phyloP scores from a whole-genome alignment of 768 basidiomycete genomes.

The Pulveroboletus ravenelii region DNA sequence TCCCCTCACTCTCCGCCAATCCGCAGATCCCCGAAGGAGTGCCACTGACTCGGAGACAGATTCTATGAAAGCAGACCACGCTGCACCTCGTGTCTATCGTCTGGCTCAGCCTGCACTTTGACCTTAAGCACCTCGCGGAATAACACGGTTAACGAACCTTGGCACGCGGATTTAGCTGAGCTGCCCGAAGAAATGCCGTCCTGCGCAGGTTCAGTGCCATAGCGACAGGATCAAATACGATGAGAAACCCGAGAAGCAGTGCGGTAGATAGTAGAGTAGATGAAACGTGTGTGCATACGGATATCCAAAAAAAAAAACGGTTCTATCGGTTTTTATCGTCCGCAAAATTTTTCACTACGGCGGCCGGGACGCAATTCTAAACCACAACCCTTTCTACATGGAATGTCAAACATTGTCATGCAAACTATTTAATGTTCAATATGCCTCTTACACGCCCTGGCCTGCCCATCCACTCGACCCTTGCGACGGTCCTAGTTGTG shows the following conservation, averaged over 20 bases:
- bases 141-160: not conserved
- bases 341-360: not conserved
- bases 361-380: not conserved
- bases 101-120: not conserved
- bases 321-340: not conserved
- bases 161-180: not conserved
- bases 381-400: not conserved
- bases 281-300: not conserved
- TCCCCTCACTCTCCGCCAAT: too few species aligned
- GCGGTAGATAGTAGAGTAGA: not conserved
- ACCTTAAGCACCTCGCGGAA: not conserved
- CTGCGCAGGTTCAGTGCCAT: not conserved
- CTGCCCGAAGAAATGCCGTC: not conserved
- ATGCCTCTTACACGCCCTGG: slow-evolving; percentile 13
- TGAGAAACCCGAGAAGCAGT: not conserved
- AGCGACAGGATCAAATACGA: not conserved
- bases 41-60: too few species aligned
- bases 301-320: slow-evolving; percentile 5
- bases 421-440: slow-evolving; percentile 3
- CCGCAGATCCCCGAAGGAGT: too few species aligned
- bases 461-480: slow-evolving; percentile 19
- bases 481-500: slow-evolving; percentile 5
- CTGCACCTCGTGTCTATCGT: too few species aligned
- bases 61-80: too few species aligned
- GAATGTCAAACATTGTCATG: not conserved